A percentile compares a stretch with the other conserved stretches of the same genome.
Evolutionary conservation across 2,329 filamentous ascomycete species (phyloP).

Genomic region (Epichloe glyceriae): DNA sequence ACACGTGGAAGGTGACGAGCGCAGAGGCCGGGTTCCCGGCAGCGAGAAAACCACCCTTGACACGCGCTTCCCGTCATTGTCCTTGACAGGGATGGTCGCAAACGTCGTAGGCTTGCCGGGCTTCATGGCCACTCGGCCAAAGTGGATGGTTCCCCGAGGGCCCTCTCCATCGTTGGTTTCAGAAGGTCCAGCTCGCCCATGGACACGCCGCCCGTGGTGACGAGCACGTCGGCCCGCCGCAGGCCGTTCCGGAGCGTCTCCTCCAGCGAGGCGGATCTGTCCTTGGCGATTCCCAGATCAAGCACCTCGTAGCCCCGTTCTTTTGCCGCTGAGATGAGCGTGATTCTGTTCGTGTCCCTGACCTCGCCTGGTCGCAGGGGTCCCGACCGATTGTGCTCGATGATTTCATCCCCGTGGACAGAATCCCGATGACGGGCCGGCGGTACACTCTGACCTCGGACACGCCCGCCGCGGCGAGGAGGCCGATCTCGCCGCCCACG

Average conservation of each 20-base stretch:
- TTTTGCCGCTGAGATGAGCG: conserved; percentile 63
- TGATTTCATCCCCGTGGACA: conserved; percentile 92
- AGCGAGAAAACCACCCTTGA: conserved; percentile 73
- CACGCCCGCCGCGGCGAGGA: conserved; percentile 75
- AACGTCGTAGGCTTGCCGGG: conserved; percentile 97
- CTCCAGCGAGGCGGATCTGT: conserved; percentile 63
- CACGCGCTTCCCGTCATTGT: conserved; percentile 42
- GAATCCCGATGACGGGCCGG: conserved; percentile 67
- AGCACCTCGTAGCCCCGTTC: conserved; percentile 67
- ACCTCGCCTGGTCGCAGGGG: conserved; percentile 68
- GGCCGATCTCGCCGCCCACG: conserved; percentile 79
- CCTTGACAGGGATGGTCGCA: conserved; percentile 65
- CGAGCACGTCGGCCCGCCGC: conserved; percentile 62
- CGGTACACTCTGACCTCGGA: conserved; percentile 58
- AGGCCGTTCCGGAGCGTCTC: conserved; percentile 63
- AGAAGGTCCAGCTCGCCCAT: conserved; percentile 97
- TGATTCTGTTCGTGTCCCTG: conserved; percentile 83
- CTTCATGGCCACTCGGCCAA: conserved; percentile 94
- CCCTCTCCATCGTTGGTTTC: conserved; percentile 88
- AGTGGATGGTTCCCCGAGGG: conserved; percentile 89
- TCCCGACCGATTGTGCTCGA: conserved; percentile 54
- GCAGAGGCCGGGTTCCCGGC: conserved; percentile 87
- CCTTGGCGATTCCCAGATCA: conserved; percentile 75
- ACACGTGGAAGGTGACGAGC: conserved; percentile 85
- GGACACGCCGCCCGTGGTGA: conserved; percentile 88